phyloP scores from a whole-genome alignment of 495 filamentous ascomycete species.

The Lophium mytilinum region DNA sequence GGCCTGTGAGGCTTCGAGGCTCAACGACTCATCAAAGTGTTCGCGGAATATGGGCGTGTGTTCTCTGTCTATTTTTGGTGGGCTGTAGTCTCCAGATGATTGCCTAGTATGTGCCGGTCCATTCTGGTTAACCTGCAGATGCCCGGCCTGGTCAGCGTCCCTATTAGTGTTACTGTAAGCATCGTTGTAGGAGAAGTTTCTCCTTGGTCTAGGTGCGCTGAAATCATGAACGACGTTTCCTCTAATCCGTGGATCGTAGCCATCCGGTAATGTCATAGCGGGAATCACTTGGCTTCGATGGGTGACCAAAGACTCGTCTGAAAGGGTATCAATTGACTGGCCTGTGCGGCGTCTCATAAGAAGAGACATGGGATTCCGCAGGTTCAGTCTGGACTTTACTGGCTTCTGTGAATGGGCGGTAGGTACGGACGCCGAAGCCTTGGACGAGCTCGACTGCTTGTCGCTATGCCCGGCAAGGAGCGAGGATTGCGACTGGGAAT shows the following conservation, averaged over 20 bases:
- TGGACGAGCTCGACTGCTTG: constrained; percentile 4
- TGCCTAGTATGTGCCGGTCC: not conserved
- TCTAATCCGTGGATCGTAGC: constrained; percentile 78
- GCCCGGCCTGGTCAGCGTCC: constrained; percentile 2
- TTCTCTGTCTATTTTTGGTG: constrained; percentile 24
- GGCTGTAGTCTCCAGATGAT: constrained; percentile 29
- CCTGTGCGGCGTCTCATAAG: constrained; percentile 51
- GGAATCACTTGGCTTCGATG: constrained; percentile 36
- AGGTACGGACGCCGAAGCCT: not conserved
- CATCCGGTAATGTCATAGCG: constrained; percentile 47
- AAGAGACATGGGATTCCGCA: constrained; percentile 60
- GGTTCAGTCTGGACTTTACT: constrained; percentile 55
- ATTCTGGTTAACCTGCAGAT: constrained; percentile 3
- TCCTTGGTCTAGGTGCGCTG: constrained; percentile 65
- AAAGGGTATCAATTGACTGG: constrained; percentile 27
- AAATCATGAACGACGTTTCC: constrained; percentile 88
- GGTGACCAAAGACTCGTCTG: constrained; percentile 26
- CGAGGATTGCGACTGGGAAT: constrained; percentile 20
- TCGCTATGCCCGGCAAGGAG: constrained; percentile 15
- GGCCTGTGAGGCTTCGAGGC: constrained; percentile 15
- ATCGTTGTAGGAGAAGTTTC: constrained; percentile 42
- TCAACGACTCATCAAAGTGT: constrained; percentile 55
- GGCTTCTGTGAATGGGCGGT: constrained; percentile 13
- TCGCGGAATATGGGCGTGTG: constrained; percentile 60
- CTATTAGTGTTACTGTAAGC: constrained; percentile 11